Base-by-base conservation (phyloP, 2,329 filamentous ascomycete genomes). In the Akanthomyces lecanii region DNA sequence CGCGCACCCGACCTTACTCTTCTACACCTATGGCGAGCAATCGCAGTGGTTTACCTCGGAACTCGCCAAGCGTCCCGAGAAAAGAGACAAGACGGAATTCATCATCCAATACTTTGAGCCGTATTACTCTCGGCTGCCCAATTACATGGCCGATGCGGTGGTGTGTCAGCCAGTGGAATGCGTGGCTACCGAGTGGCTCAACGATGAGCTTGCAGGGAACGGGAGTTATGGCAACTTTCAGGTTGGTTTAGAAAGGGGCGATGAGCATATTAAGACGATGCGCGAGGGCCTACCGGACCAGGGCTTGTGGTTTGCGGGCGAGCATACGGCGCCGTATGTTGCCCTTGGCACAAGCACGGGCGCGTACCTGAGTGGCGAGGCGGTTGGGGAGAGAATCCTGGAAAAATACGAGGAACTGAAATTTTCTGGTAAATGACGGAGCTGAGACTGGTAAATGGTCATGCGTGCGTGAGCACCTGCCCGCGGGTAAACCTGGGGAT, bases 331-430 rank as follows among this genome's bases (percentile, higher is more conserved):
- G 61, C 92, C 93, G 5, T 96, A 97, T 77, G 87, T 96, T 33
- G 92, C 90, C 12, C 75, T 97, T 65, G 94, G 93, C 0, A 97
- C 93, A 5, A 90, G 89, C 14, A 96, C 92, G 0, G 94, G 94
- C 0, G 94, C 94, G 12, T 97, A 92, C 74, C 96, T 91, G 91
- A 92, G 90, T 72, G 93, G 93, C 1, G 91, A 96, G 77, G 84
- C 82, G 23, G 90, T 92, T 40, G 92, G 83, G 1, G 82, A 79
- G 72, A 84, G 87, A 71, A 84, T 92, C 63, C 77, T 79, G 0
- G 79, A 82, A 69, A 79, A 75, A 8, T 88, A 88, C 71, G 81
- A 77, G n/a, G 5, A 25, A 16, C 11, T 21, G 7, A 5, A 21
- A 6, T 33, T 2, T 2, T 25, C 23, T n/a, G 28, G 16, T n/a